Percentiles rank a stretch among this genome's conserved stretches.
These are phyloP conservation scores for Peronospora destructor DNA, from an alignment of 352 stramenopile species.

Conservation along the genomic window DNA sequence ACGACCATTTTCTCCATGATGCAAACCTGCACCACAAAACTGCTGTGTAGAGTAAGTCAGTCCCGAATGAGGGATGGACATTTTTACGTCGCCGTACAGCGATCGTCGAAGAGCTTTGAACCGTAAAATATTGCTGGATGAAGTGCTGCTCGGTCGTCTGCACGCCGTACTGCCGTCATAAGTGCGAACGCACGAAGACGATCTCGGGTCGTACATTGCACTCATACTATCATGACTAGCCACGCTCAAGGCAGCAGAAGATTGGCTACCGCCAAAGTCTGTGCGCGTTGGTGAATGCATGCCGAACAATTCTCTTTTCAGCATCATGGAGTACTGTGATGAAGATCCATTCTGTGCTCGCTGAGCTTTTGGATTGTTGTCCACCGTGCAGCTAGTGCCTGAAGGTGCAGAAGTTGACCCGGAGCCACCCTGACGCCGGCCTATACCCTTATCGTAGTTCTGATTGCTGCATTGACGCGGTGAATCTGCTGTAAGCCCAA, in stretches of 20 bases:
- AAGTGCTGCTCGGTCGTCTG: constrained; percentile 24
- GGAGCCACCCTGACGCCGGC: constrained; percentile 4
- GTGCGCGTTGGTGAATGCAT: constrained; percentile 40
- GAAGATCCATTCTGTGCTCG: constrained; percentile 5
- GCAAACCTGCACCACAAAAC: constrained; percentile 11
- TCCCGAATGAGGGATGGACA: constrained; percentile 39
- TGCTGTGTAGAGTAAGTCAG: constrained; percentile 38
- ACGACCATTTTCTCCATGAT: constrained; percentile 27
- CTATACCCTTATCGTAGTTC: constrained; percentile 10
- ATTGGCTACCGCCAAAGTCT: constrained; percentile 20
- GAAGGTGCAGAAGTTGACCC: constrained; percentile 3
- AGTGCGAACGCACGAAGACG: constrained; percentile 21
- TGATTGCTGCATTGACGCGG: constrained; percentile 29
- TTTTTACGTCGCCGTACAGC: constrained; percentile 54
- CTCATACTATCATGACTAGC: constrained; percentile 23
- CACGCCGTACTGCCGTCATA: constrained; percentile 29
- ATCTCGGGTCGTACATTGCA: constrained; percentile 24
- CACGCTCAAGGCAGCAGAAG: constrained; percentile 13
- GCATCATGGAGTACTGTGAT: constrained; percentile 65
- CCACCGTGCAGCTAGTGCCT: constrained; percentile 1
- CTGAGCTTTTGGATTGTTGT: constrained; percentile 21
- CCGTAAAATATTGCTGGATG: constrained; percentile 60
- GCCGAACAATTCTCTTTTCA: constrained; percentile 69
- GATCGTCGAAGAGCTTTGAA: constrained; percentile 64
- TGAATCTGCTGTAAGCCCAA: constrained; percentile 49